A percentile compares a stretch with the other conserved stretches of the same genome.
Evolutionary conservation across 305 asterid species (phyloP).

Genomic region (Solanum hybrid): DNA sequence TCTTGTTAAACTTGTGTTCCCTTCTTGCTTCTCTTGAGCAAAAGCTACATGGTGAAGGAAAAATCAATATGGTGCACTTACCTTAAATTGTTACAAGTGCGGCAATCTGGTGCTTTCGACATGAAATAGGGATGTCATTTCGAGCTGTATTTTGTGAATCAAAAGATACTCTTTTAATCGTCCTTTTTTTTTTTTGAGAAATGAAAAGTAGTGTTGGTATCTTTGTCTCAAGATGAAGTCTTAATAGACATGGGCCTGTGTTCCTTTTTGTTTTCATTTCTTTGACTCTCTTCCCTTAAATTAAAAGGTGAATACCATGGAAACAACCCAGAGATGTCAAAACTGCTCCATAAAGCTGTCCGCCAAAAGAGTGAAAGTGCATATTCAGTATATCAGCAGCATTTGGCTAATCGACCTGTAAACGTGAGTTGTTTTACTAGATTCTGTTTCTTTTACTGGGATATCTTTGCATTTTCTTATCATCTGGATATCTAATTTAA

Average conservation of each 20-base stretch:
- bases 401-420: constrained; percentile 92
- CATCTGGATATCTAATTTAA: constrained; percentile 1
- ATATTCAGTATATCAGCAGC: constrained; percentile 88
- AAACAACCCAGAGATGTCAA: constrained; percentile 99
- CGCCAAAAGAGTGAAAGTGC: constrained; percentile 88
- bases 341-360: constrained; percentile 97
- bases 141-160: background rate
- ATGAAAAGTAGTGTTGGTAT: background rate
- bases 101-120: background rate
- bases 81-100: background rate
- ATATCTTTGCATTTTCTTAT: background rate
- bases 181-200: background rate
- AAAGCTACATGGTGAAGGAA: background rate
- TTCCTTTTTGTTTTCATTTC: background rate
- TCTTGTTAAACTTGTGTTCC: background rate
- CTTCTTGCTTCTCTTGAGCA: background rate
- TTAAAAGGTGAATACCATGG: constrained; percentile 92
- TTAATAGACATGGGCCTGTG: background rate
- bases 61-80: background rate
- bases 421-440: constrained; percentile 50
- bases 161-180: background rate
- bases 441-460: background rate
- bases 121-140: background rate
- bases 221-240: background rate
- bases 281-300: constrained; percentile 5